phyloP scores from a whole-genome alignment of 2,329 filamentous ascomycete genomes.

The Alternaria atra region DNA sequence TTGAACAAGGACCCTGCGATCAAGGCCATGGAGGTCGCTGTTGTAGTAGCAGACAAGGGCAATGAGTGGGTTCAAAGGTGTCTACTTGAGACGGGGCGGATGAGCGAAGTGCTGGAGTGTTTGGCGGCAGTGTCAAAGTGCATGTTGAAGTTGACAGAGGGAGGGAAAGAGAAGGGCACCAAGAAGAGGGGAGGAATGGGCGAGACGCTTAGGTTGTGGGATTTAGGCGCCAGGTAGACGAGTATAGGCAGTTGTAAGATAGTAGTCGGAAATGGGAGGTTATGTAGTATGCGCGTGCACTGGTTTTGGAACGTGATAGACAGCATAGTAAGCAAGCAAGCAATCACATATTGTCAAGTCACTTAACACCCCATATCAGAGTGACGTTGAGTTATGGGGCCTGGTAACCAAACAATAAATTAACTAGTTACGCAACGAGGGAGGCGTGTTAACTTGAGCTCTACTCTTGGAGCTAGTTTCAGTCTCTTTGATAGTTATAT shows the following conservation, averaged over 20 bases:
- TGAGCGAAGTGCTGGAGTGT: constrained; percentile 60
- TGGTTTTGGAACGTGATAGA: background rate
- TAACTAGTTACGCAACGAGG: background rate
- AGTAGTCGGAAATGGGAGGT: background rate
- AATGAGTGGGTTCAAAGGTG: constrained; percentile 47
- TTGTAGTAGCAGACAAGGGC: constrained; percentile 66
- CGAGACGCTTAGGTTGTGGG: constrained; percentile 56
- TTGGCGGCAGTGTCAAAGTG: constrained; percentile 82
- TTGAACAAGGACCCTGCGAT: constrained; percentile 79
- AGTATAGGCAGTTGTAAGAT: background rate
- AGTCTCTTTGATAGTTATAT: background rate
- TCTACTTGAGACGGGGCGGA: constrained; percentile 53
- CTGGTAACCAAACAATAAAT: background rate
- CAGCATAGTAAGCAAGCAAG: background rate
- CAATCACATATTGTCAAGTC: background rate
- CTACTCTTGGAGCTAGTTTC: background rate
- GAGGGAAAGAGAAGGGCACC: constrained; percentile 50
- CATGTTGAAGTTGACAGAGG: constrained; percentile 63
- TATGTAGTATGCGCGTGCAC: background rate
- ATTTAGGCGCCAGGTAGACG: constrained; percentile 38
- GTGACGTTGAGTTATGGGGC: background rate
- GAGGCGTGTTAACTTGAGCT: background rate
- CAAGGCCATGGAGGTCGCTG: constrained; percentile 86
- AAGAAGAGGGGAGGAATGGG: constrained; percentile 55
- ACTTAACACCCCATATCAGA: background rate